phyloP scores from a whole-genome alignment of 768 basidiomycete genomes.

The Ramaria rubella region DNA sequence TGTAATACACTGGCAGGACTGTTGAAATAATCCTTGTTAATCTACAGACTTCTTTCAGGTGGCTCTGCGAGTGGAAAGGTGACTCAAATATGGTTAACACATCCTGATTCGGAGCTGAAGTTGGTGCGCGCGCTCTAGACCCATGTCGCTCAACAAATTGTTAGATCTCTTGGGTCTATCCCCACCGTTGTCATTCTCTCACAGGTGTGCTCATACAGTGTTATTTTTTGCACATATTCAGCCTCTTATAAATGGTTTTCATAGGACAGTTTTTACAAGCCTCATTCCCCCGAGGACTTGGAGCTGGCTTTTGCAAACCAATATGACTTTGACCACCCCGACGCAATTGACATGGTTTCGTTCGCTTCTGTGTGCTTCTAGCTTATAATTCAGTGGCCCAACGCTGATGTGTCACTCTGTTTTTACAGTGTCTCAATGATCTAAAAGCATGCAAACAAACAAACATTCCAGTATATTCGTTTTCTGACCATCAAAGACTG shows the following conservation, averaged over 20 bases:
- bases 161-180: conserved; percentile 72
- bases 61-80: conserved; percentile 89
- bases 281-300: conserved; percentile 71
- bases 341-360: conserved; percentile 84
- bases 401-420: not conserved
- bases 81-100: conserved; percentile 4
- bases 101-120: not conserved
- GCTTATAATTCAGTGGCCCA: conserved; percentile 3
- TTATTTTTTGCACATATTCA: not conserved
- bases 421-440: conserved; percentile 68
- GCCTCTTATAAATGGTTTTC: not conserved
- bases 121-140: conserved; percentile 41
- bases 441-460: conserved; percentile 77
- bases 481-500: conserved; percentile 79
- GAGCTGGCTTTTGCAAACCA: conserved; percentile 74
- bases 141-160: conserved; percentile 78
- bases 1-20: conserved; percentile 5
- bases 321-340: conserved; percentile 87
- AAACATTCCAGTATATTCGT: conserved; percentile 93
- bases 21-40: not conserved
- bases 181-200: conserved; percentile 88
- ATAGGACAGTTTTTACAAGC: conserved; percentile 92
- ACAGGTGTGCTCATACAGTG: conserved; percentile 60
- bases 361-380: conserved; percentile 59
- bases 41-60: conserved; percentile 35